A percentile compares a stretch with the other conserved stretches of the same genome.
These are phyloP conservation scores for Malus asiatica DNA, from an alignment of 306 rosid species.

Conservation along the genomic window DNA sequence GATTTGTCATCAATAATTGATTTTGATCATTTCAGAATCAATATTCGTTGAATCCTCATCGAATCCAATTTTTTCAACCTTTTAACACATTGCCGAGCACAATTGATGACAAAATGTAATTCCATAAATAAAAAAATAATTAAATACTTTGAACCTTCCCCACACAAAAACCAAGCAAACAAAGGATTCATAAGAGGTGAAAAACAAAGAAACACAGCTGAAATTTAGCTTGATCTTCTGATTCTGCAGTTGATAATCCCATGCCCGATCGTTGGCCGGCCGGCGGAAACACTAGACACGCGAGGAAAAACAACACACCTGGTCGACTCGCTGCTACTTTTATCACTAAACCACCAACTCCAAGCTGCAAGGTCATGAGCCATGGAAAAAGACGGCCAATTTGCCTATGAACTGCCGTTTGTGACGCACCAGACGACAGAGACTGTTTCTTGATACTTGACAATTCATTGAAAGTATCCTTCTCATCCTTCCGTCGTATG, in stretches of 20 bases:
- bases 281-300: not conserved
- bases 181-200: not conserved
- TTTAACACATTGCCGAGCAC: not conserved
- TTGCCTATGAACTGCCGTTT: not conserved
- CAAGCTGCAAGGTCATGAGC: constrained; percentile 4
- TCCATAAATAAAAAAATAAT: not conserved
- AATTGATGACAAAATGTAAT: not conserved
- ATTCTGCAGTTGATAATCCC: not conserved
- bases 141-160: not conserved
- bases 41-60: no score
- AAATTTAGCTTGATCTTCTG: not conserved
- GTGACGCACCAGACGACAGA: not conserved
- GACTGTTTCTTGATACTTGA: not conserved
- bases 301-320: not conserved
- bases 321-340: not conserved
- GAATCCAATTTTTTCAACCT: not conserved
- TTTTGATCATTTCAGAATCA: no score
- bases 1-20: no score
- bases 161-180: not conserved
- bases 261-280: not conserved
- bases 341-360: constrained; percentile 1
- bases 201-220: not conserved
- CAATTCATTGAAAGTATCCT: not conserved
- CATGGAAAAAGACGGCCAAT: not conserved
- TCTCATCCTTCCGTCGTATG: not conserved